Base-by-base conservation (phyloP, 306 rosid species). In the Cicer pinnatifidum region DNA sequence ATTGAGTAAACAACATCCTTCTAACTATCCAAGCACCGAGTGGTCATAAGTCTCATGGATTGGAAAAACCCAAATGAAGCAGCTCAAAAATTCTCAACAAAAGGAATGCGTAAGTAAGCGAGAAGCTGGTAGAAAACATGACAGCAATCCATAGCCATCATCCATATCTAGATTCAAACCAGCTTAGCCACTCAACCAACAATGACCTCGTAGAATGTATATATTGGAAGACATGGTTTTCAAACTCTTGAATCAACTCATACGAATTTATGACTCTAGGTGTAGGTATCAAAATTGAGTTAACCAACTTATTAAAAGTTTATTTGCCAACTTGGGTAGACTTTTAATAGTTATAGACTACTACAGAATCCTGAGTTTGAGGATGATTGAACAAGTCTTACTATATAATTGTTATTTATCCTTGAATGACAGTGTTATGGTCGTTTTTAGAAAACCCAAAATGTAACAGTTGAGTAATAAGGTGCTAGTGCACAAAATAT, bases 201-300 rank as follows among this genome's bases (percentile, higher is more conserved):
- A 7, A 19, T 41, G 43, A 13, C 37, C 73, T 43, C 13, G 8
- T 23, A 15, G 47, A 62, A 43, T 52, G 7, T 58, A 45, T 13
- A 16, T 33, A 45, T 35, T 2, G 56, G 75, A 76, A 54, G 80
- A 12, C 47, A 62, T 62, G 48, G 33, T 40, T 62, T 9, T 62
- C 50, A 39, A 39, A 62, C 13, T 39, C 13, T 62, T 15, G 13
- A 39, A 15, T n/a, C 9, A 17, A 13, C 45, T 39, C 46, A 0
- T 33, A 61, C n/a, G 3, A 37, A 8, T 61, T n/a, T 61, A n/a
- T 7, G 1, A 38, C 47, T 61, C 43, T 59, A 28, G 43, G 65
- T 59, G 35, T 33, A 61, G 7, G 28, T 13, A 39, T 63, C n/a
- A 62, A 38, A 4, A 63, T 63, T 11, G 8, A 63, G 69, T 40